These are phyloP conservation scores for Exidia glandulosa DNA, from an alignment of 768 basidiomycete species.

Conservation along the genomic window DNA sequence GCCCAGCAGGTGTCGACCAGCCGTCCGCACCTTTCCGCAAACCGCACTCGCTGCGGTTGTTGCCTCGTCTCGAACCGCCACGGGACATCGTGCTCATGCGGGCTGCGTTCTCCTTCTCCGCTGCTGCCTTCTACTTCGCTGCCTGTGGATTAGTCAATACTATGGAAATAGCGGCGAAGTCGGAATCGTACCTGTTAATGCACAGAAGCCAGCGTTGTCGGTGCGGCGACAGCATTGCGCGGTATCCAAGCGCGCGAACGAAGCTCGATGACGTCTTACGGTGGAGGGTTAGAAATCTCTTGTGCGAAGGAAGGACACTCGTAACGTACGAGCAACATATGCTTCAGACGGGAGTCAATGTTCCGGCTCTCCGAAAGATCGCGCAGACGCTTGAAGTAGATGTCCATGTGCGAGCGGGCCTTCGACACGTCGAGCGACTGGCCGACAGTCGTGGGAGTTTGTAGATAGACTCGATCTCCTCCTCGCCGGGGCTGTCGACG, in stretches of 20 bases:
- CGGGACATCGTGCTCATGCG: slow-evolving; percentile 74
- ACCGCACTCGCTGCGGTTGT: slow-evolving; percentile 45
- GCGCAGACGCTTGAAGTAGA: slow-evolving; percentile 88
- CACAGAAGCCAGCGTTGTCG: slow-evolving; percentile 79
- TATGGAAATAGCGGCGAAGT: background rate
- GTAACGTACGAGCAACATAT: no score
- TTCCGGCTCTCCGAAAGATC: slow-evolving; percentile 63
- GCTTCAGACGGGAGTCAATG: slow-evolving; percentile 80
- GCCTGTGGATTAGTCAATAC: slow-evolving; percentile 34
- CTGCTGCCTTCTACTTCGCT: slow-evolving; percentile 63
- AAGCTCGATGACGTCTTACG: slow-evolving; percentile 89
- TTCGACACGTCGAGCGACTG: slow-evolving; percentile 67
- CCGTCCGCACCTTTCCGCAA: slow-evolving; percentile 63
- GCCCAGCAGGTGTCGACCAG: slow-evolving; percentile 62
- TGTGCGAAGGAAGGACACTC: no score
- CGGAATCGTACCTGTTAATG: slow-evolving; percentile 61
- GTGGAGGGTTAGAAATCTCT: no score
- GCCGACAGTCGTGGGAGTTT: slow-evolving; percentile 87
- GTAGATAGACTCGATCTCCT: slow-evolving; percentile 94
- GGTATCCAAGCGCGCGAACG: slow-evolving; percentile 73
- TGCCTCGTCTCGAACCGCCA: slow-evolving; percentile 81
- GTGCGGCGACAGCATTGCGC: slow-evolving; percentile 62
- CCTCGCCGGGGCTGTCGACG: slow-evolving; percentile 91
- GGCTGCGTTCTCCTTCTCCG: slow-evolving; percentile 45
- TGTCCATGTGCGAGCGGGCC: slow-evolving; percentile 76